Evolutionary conservation across 768 basidiomycete genomes (phyloP).

Genomic region (Candolleomyces efflorescens): DNA sequence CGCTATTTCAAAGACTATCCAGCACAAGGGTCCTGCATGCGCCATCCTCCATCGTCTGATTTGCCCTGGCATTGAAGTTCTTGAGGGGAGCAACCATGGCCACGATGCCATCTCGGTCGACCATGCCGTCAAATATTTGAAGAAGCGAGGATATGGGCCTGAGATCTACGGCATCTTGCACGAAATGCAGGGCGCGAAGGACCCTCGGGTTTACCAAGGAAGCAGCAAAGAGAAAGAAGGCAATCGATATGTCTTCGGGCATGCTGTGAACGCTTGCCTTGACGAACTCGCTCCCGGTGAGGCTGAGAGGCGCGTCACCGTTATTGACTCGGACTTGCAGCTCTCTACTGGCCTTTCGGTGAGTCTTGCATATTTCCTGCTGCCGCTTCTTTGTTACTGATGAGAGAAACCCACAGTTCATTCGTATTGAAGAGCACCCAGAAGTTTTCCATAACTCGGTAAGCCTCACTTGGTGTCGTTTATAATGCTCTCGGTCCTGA

Average conservation of each 20-base stretch:
- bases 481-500: too few relatives aligned
- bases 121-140: background rate
- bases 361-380: background rate
- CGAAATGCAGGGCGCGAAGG: background rate
- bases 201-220: background rate
- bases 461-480: too few relatives aligned
- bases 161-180: background rate
- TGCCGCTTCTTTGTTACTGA: background rate
- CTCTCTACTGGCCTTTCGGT: background rate
- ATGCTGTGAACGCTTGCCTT: background rate
- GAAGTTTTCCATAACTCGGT: background rate
- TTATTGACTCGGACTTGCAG: background rate
- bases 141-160: background rate
- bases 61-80: background rate
- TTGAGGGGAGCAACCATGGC: background rate
- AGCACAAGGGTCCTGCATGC: background rate
- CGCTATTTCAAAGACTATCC: background rate
- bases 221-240: background rate
- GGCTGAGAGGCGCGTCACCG: background rate
- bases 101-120: background rate
- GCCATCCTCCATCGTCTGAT: background rate
- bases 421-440: background rate
- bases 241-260: background rate
- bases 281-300: background rate
- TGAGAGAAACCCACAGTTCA: background rate